These are phyloP conservation scores for Auricularia sp. DNA, from an alignment of 768 basidiomycete genomes.

Conservation along the genomic window DNA sequence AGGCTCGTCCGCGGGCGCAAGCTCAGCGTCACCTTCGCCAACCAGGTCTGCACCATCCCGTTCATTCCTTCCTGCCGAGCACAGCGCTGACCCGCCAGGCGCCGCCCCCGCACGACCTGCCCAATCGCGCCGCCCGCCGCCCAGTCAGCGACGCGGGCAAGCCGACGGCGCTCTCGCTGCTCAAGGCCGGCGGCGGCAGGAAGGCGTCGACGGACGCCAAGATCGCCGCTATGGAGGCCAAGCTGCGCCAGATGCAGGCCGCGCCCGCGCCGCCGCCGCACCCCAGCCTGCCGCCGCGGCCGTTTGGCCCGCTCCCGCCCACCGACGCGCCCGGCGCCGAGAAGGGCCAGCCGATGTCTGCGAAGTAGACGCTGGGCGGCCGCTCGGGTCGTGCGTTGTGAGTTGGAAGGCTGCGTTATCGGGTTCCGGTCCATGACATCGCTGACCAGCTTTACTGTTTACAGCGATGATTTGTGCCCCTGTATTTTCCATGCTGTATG, in stretches of 20 bases:
- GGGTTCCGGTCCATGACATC: too few species aligned
- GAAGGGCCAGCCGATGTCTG: not conserved
- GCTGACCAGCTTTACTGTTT: too few species aligned
- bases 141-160: slow-evolving; percentile 12
- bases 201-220: slow-evolving; percentile 63
- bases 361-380: too few species aligned
- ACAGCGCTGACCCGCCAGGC: slow-evolving; percentile 15
- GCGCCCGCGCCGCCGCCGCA: slow-evolving; percentile 9
- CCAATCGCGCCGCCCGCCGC: slow-evolving; percentile 3
- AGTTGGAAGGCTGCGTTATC: too few species aligned
- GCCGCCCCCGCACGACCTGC: slow-evolving; percentile 3
- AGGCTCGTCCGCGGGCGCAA: slow-evolving; percentile 80
- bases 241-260: slow-evolving; percentile 67
- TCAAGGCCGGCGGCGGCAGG: slow-evolving; percentile 65
- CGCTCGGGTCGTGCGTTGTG: too few species aligned
- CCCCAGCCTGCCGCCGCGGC: slow-evolving; percentile 20
- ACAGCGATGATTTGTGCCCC: too few species aligned
- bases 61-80: slow-evolving; percentile 34
- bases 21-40: slow-evolving; percentile 83
- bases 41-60: slow-evolving; percentile 42
- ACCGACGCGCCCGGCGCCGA: not conserved
- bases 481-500: too few species aligned
- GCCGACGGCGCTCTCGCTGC: slow-evolving; percentile 79
- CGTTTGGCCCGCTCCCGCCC: slow-evolving; percentile 6
- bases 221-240: slow-evolving; percentile 94